These are phyloP conservation scores for Aureobasidium subglaciale DNA, from an alignment of 2,329 filamentous ascomycete genomes.

Conservation along the genomic window DNA sequence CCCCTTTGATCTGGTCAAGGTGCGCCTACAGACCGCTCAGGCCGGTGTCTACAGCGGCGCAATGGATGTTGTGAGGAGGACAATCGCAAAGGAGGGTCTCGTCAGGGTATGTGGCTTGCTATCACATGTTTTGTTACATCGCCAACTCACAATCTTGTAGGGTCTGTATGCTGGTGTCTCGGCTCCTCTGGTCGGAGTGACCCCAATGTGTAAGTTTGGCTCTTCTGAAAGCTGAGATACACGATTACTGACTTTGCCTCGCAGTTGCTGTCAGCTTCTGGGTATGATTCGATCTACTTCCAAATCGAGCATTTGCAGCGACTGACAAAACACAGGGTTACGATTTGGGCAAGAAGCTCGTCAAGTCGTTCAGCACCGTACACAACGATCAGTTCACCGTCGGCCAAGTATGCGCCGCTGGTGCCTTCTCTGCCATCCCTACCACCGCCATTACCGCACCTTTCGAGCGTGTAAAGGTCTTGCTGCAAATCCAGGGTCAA, in stretches of 20 bases:
- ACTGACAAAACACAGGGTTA: constrained; percentile 59
- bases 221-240: background rate
- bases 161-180: constrained; percentile 96
- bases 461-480: constrained; percentile 97
- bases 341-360: constrained; percentile 87
- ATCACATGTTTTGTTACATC: background rate
- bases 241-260: constrained; percentile 18
- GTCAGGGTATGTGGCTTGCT: constrained; percentile 43
- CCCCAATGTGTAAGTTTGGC: constrained; percentile 86
- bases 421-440: constrained; percentile 95
- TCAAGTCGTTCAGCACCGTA: constrained; percentile 59
- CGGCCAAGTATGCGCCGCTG: constrained; percentile 80
- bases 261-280: constrained; percentile 61
- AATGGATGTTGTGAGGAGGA: constrained; percentile 85
- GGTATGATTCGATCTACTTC: constrained; percentile 32
- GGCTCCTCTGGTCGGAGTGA: constrained; percentile 89
- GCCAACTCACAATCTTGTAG: constrained; percentile 30
- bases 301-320: background rate
- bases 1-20: constrained; percentile 96
- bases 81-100: constrained; percentile 78
- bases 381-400: constrained; percentile 69
- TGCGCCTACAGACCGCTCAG: constrained; percentile 92
- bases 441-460: constrained; percentile 98
- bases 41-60: constrained; percentile 85
- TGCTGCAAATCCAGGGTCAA: constrained; percentile 94